Conservation (phyloP, 208 protist genomes). For the Acanthamoeba healyi region DNA sequence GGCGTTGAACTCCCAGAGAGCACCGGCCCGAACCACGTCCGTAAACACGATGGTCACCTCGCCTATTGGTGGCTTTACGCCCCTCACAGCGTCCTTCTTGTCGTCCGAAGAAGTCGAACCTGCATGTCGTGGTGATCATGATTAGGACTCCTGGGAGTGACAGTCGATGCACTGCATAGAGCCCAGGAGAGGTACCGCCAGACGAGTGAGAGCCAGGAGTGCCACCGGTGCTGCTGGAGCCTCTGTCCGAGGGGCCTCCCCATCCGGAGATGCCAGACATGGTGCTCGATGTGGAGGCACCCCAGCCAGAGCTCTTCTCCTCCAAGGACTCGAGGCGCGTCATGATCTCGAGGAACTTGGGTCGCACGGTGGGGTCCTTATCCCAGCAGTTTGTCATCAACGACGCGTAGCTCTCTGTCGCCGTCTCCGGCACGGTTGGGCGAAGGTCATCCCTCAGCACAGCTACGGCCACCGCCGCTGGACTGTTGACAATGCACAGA, state of each 20-base stretch:
- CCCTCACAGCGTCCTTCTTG: not conserved
- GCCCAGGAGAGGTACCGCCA: no score
- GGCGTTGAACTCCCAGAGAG: slow-evolving; percentile 44
- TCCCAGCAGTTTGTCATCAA: slow-evolving; percentile 8
- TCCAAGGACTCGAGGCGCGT: not conserved
- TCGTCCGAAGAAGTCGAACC: not conserved
- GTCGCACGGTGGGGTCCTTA: not conserved
- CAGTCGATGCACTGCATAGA: no score
- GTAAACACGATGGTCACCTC: slow-evolving; percentile 42
- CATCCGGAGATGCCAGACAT: no score
- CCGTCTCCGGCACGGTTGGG: not conserved
- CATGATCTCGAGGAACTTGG: slow-evolving; percentile 39
- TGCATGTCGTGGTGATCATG: not conserved
- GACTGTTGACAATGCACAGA: not conserved
- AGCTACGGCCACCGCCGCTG: slow-evolving; percentile 2
- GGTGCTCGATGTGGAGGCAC: not conserved
- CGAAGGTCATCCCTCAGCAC: not conserved
- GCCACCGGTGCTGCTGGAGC: no score
- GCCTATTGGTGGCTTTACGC: not conserved
- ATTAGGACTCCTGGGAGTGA: no score
- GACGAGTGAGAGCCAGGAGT: no score
- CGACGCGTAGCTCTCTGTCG: not conserved
- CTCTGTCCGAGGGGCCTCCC: no score
- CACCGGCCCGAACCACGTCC: not conserved
- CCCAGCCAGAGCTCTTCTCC: not conserved